These are phyloP conservation scores for Claviceps cyperi DNA, from an alignment of 2,329 filamentous ascomycete genomes.

Conservation along the genomic window DNA sequence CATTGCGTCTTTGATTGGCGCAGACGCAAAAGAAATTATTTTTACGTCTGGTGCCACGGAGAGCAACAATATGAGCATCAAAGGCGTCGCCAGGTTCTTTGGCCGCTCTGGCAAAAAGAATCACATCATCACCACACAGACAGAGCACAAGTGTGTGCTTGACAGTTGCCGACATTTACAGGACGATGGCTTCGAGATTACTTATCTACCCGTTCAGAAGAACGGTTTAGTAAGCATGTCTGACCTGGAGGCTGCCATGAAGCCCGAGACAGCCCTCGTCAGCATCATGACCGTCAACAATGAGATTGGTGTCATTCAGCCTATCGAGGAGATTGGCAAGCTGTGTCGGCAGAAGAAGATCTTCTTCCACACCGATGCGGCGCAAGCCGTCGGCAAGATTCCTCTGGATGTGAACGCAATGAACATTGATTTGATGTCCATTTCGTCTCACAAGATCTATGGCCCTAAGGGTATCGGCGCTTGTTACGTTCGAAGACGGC, in stretches of 20 bases:
- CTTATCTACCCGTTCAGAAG: slow-evolving; percentile 81
- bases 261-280: slow-evolving; percentile 80
- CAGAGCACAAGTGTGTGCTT: slow-evolving; percentile 96
- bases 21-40: slow-evolving; percentile 94
- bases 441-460: slow-evolving; percentile 97
- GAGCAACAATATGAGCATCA: slow-evolving; percentile 99
- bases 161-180: slow-evolving; percentile 95
- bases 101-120: slow-evolving; percentile 89
- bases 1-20: slow-evolving; percentile 76
- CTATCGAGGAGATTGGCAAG: slow-evolving; percentile 81
- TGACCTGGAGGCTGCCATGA: slow-evolving; percentile 75
- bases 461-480: slow-evolving; percentile 94
- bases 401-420: slow-evolving; percentile 92
- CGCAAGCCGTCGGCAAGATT: slow-evolving; percentile 97
- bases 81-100: slow-evolving; percentile 93
- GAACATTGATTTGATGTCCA: slow-evolving; percentile 98
- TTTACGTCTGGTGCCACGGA: slow-evolving; percentile 97
- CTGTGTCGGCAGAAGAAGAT: slow-evolving; percentile 84
- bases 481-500: slow-evolving; percentile 85
- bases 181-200: slow-evolving; percentile 91
- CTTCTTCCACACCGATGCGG: slow-evolving; percentile 95
- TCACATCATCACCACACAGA: slow-evolving; percentile 94
- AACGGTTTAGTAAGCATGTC: slow-evolving; percentile 78
- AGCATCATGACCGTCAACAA: slow-evolving; percentile 99
- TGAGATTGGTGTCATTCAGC: slow-evolving; percentile 98